Evolutionary conservation across 805 yeast genomes (phyloP).

Genomic region (Candida dajiaensis): DNA sequence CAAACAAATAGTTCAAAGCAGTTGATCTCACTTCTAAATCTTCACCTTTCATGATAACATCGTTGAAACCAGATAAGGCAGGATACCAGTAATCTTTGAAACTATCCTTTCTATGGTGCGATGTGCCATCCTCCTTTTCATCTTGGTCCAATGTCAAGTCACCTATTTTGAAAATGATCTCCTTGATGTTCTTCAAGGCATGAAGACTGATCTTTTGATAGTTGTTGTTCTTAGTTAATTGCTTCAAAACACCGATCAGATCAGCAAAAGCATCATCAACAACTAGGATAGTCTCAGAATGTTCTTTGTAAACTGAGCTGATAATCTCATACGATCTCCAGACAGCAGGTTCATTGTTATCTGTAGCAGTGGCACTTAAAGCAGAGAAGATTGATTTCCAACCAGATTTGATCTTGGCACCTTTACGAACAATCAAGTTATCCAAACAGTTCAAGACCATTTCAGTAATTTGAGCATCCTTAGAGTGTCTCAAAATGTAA

Average conservation of each 20-base stretch:
- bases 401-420: conserved; percentile 77
- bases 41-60: conserved; percentile 86
- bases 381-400: conserved; percentile 88
- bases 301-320: conserved; percentile 53
- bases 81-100: conserved; percentile 77
- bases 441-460: conserved; percentile 87
- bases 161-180: conserved; percentile 55
- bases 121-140: conserved; percentile 14
- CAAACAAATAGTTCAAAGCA: conserved; percentile 79
- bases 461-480: conserved; percentile 66
- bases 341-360: conserved; percentile 52
- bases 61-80: conserved; percentile 76
- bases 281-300: conserved; percentile 53
- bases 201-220: conserved; percentile 79
- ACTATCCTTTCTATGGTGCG: conserved; percentile 32
- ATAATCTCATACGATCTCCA: conserved; percentile 58
- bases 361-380: conserved; percentile 66
- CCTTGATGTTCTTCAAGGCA: conserved; percentile 68
- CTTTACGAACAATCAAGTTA: conserved; percentile 76
- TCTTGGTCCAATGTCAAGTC: conserved; percentile 28
- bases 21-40: conserved; percentile 92
- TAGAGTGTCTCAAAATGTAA: conserved; percentile 64
- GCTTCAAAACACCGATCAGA: conserved; percentile 69
- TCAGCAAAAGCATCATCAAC: conserved; percentile 63
- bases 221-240: conserved; percentile 75